Evolutionary conservation across 805 yeast genomes (phyloP), one percentile per base, ranked within the genome.

Genomic region (Zygosaccharomyces bailii): DNA sequence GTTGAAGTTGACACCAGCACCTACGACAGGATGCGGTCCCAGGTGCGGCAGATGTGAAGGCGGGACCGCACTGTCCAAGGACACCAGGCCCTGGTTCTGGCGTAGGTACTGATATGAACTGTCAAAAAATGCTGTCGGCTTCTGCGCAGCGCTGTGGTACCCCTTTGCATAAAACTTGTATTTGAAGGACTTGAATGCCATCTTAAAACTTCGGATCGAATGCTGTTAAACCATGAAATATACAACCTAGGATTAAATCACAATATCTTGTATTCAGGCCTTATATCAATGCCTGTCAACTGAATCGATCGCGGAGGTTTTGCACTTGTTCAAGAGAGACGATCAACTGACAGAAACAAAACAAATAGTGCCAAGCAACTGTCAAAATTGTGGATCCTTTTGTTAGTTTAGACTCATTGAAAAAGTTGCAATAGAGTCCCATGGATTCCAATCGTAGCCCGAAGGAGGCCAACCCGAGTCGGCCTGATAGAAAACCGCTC

Each of bases 131-230:
- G 70, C 55, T 1, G 66, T 47, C 2, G 67, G 45, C 29, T 66
- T 47, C 42, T 63, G 63, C 34, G 66, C 59, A 33, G 67, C 61
- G n/a, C 63, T 59, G 43, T 63, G 68, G 46, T 63, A 65, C 34
- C 69, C 57, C 54, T 69, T 68, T 19, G 70, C 59, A 24, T 60
- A 60, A 35, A 69, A 56, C 51, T 69, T 68, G 49, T 60, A 60
- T 52, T 67, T 69, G 56, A 70, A 63, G 40, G 69, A 65, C 57
- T 64, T 69, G 61, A 71, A 70, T 9, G 69, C 71, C 70, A 70
- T 69, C 18, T 21, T 39, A 10, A 20, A 18, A 34, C 6, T 10
- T 27, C 14, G 13, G 14, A 27, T 27, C 14, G 31, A 27, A n/a
- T 27, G 13, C 10, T 7, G 4, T 10, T 27, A 27, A 27, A 27